These are phyloP conservation scores for Aspergillus vadensis DNA, from an alignment of 2,329 filamentous ascomycete genomes.

Conservation along the genomic window DNA sequence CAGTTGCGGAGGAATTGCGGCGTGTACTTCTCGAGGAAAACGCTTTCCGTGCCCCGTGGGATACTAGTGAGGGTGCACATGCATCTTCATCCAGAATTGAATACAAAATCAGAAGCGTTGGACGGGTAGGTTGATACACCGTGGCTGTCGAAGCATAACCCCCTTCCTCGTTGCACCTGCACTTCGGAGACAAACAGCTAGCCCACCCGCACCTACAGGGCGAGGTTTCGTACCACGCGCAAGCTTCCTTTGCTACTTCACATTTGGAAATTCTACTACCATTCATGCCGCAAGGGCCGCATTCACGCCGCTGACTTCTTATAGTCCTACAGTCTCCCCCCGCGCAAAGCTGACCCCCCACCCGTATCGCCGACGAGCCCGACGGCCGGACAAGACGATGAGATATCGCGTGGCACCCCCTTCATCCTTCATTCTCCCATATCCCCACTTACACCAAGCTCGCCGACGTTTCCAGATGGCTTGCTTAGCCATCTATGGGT, in stretches of 20 bases:
- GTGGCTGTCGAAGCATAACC: neutral
- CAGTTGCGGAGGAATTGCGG: constrained; percentile 66
- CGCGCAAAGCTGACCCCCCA: constrained; percentile 63
- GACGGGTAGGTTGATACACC: constrained; percentile 68
- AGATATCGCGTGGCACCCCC: constrained; percentile 49
- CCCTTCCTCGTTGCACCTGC: constrained; percentile 3
- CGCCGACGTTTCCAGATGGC: constrained; percentile 84
- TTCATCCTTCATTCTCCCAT: constrained; percentile 82
- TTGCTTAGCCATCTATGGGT: constrained; percentile 81
- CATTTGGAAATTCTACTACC: neutral
- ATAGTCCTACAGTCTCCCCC: constrained; percentile 59
- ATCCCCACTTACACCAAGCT: constrained; percentile 83
- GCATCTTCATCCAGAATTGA: constrained; percentile 54
- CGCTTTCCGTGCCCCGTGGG: constrained; percentile 68
- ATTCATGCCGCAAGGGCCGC: neutral
- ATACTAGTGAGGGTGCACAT: constrained; percentile 52
- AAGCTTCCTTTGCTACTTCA: neutral
- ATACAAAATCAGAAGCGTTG: constrained; percentile 72
- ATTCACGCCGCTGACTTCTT: constrained; percentile 20
- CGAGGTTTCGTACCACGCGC: neutral
- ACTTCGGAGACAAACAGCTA: neutral
- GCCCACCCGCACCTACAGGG: neutral
- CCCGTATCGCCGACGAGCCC: constrained; percentile 53
- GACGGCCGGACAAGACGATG: constrained; percentile 50
- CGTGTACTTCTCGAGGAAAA: constrained; percentile 68